phyloP scores from a whole-genome alignment of 192 early-diverging fungal genomes.

The Umbelopsis sp. region DNA sequence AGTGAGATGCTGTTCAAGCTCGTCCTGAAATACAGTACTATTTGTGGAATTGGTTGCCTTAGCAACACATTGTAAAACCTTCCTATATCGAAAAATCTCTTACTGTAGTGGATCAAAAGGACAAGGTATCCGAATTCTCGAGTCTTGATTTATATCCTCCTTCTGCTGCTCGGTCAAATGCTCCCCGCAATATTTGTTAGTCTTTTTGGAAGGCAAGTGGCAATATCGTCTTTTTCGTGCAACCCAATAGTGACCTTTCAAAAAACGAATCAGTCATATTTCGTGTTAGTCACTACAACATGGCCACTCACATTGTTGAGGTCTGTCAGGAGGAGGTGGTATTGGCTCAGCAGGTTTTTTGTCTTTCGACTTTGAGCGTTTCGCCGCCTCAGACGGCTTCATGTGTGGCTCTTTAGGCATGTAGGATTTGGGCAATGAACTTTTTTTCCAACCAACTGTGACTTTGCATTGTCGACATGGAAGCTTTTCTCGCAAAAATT shows the following conservation, averaged over 20 bases:
- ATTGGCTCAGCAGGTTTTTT: conserved; percentile 25
- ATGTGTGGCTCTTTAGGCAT: conserved; percentile 38
- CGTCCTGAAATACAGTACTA: conserved; percentile 55
- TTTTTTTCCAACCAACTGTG: background rate
- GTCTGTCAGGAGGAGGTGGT: conserved; percentile 44
- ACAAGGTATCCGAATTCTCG: conserved; percentile 66
- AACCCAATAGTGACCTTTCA: conserved; percentile 55
- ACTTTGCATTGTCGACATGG: background rate
- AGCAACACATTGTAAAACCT: background rate
- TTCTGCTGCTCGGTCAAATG: conserved; percentile 53
- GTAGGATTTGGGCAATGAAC: conserved; percentile 2
- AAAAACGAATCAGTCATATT: background rate
- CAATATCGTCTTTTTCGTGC: conserved; percentile 67
- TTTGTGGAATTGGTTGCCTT: background rate
- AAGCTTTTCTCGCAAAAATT: background rate
- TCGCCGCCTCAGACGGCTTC: conserved; percentile 2
- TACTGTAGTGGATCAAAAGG: conserved; percentile 76
- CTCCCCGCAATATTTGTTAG: conserved; percentile 70
- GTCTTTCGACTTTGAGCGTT: conserved; percentile 14
- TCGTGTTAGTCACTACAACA: background rate
- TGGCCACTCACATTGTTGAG: conserved; percentile 45
- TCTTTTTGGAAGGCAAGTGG: conserved; percentile 53
- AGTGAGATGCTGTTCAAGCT: conserved; percentile 62
- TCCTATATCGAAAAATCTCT: conserved; percentile 24
- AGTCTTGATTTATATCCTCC: conserved; percentile 11